Percentiles rank a stretch among this genome's conserved stretches.
Evolutionary conservation across 2,329 filamentous ascomycete species (phyloP).

Genomic region (Colletotrichum lini): DNA sequence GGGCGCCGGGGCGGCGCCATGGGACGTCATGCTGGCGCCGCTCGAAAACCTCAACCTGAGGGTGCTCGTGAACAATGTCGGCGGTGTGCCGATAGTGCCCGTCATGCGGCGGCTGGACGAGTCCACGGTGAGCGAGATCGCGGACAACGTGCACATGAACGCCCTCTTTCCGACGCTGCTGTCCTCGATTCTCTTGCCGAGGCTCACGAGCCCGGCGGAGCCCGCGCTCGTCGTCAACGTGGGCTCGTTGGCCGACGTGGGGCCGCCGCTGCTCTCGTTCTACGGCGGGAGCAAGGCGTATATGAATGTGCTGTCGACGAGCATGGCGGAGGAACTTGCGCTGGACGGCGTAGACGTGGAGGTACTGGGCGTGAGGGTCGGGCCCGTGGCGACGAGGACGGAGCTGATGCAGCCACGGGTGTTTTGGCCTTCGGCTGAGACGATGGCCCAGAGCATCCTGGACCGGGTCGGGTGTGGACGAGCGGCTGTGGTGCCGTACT

Average conservation of each 20-base stretch:
- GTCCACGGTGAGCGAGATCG: conserved; percentile 15
- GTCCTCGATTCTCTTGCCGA: conserved; percentile 22
- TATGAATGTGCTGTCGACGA: conserved; percentile 25
- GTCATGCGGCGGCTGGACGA: conserved; percentile 34
- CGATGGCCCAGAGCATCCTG: conserved; percentile 34
- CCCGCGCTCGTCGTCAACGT: conserved; percentile 40
- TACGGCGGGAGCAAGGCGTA: conserved; percentile 40
- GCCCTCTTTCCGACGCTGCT: conserved; percentile 39
- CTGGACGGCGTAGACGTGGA: conserved; percentile 34
- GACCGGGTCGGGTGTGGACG: conserved; percentile 38
- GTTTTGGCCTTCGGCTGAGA: conserved; percentile 30
- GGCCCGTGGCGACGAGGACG: conserved; percentile 29
- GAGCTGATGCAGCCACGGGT: conserved; percentile 25
- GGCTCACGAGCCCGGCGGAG: conserved; percentile 7
- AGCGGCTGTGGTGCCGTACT: conserved; percentile 30
- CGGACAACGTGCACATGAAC: conserved; percentile 33
- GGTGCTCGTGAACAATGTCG: conserved; percentile 46
- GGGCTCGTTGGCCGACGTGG: conserved; percentile 32
- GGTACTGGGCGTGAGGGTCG: conserved; percentile 31
- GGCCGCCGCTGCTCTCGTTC: conserved; percentile 31
- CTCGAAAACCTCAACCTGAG: conserved; percentile 42
- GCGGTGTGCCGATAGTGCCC: conserved; percentile 25
- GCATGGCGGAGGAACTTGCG: conserved; percentile 25
- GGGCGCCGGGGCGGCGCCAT: conserved; percentile 7
- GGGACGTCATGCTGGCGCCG: conserved; percentile 35